Conservation (phyloP, 495 filamentous ascomycete genomes). For the Neurospora sp. region DNA sequence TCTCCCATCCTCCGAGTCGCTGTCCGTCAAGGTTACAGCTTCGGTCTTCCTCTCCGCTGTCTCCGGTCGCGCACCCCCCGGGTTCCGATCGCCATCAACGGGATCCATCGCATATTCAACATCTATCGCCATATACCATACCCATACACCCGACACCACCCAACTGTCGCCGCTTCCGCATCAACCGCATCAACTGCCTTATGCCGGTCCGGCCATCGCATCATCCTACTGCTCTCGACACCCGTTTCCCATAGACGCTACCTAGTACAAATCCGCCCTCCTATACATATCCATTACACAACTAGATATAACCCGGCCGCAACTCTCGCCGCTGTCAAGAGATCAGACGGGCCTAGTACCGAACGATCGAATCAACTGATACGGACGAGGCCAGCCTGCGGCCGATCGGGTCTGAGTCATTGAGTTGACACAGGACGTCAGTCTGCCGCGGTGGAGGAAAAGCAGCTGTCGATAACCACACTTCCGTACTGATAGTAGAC, state of each 20-base stretch:
- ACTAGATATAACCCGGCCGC: conserved; percentile 1
- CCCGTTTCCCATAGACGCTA: background rate
- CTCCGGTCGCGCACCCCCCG: background rate
- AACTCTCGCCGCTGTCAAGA: background rate
- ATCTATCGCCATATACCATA: background rate
- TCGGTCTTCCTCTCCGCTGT: background rate
- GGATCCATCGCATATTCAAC: background rate
- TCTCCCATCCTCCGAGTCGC: background rate
- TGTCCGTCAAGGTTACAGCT: background rate
- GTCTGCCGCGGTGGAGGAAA: conserved; percentile 19
- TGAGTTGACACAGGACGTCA: conserved; percentile 30
- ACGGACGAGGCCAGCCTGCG: conserved; percentile 5
- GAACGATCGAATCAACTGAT: background rate
- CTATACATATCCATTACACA: background rate
- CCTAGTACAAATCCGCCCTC: background rate
- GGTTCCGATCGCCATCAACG: background rate
- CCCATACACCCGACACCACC: background rate
- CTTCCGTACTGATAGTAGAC: background rate
- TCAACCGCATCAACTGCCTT: background rate
- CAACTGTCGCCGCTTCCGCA: background rate
- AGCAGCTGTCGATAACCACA: conserved; percentile 1
- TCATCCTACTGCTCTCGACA: background rate
- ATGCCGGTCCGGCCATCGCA: background rate
- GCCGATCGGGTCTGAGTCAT: conserved; percentile 28
- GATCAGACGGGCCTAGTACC: background rate